A percentile compares a stretch with the other conserved stretches of the same genome.
Conservation (phyloP, 1,284 basidiomycete species). For the Malassezia cuniculi region DNA sequence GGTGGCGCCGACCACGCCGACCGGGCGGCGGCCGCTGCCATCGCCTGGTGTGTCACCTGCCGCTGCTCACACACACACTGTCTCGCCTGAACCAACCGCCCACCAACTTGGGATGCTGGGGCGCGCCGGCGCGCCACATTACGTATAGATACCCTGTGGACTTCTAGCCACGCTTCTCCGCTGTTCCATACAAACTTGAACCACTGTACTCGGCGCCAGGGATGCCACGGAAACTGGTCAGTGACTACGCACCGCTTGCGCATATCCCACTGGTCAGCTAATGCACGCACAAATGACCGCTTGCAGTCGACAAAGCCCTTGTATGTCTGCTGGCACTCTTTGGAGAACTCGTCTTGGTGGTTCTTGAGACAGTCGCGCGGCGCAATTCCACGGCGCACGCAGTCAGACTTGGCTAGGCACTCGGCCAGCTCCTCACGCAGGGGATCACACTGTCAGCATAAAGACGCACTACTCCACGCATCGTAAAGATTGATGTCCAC, state of each 20-base stretch:
- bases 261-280: conserved; percentile 7
- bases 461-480: conserved; percentile 13
- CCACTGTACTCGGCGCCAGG: conserved; percentile 11
- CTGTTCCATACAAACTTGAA: conserved; percentile 10
- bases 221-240: conserved; percentile 9
- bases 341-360: conserved; percentile 4
- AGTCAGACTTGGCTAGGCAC: conserved; percentile 11
- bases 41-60: no score
- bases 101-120: no score
- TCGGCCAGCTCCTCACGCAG: conserved; percentile 10
- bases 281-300: conserved; percentile 7
- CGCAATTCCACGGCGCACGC: conserved; percentile 6
- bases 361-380: conserved; percentile 10
- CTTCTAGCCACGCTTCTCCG: conserved; percentile 9
- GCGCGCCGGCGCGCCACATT: no score
- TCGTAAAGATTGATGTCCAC: conserved; percentile 1
- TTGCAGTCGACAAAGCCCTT: conserved; percentile 14
- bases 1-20: no score
- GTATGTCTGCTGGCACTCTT: conserved; percentile 14
- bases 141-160: no score
- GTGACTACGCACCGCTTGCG: conserved; percentile 8
- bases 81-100: no score
- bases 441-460: conserved; percentile 9
- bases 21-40: no score
- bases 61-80: no score